Evolutionary conservation across 345 rosid genomes (phyloP).

Genomic region (Heritiera fomes): DNA sequence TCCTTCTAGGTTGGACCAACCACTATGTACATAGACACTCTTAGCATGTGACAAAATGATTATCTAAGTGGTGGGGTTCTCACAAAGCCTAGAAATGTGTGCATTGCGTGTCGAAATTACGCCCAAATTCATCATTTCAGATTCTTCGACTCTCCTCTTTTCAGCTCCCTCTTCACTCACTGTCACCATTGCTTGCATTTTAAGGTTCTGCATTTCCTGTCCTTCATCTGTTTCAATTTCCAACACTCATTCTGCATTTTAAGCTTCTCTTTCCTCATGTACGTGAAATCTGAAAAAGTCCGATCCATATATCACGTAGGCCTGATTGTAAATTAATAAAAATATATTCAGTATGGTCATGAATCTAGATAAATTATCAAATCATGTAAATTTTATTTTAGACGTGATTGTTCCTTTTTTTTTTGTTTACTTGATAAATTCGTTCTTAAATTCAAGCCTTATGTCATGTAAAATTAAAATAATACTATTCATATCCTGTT

Average conservation of each 20-base stretch:
- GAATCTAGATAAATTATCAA: no score
- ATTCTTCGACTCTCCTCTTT: background rate
- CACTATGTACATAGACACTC: background rate
- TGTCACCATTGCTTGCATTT: constrained; percentile 32
- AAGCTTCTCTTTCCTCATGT: background rate
- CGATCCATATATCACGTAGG: no score
- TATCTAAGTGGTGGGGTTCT: background rate
- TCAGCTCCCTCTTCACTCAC: background rate
- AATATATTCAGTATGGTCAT: no score
- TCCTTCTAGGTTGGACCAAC: background rate
- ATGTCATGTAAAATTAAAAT: no score
- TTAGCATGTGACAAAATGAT: constrained; percentile 12
- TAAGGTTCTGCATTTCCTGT: constrained; percentile 27
- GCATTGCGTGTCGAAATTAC: constrained; percentile 19
- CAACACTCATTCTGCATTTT: constrained; percentile 11
- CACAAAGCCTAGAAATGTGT: constrained; percentile 18
- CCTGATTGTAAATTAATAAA: no score
- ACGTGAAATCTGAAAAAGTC: no score
- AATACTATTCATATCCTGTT: no score
- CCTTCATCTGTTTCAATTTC: constrained; percentile 24
- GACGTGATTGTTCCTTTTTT: no score
- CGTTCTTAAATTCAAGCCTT: no score
- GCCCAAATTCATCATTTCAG: background rate
- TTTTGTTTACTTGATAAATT: no score
- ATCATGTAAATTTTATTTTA: no score